phyloP scores from a whole-genome alignment of 139 green algal genomes.

The Limnomonas spitsbergensis region DNA sequence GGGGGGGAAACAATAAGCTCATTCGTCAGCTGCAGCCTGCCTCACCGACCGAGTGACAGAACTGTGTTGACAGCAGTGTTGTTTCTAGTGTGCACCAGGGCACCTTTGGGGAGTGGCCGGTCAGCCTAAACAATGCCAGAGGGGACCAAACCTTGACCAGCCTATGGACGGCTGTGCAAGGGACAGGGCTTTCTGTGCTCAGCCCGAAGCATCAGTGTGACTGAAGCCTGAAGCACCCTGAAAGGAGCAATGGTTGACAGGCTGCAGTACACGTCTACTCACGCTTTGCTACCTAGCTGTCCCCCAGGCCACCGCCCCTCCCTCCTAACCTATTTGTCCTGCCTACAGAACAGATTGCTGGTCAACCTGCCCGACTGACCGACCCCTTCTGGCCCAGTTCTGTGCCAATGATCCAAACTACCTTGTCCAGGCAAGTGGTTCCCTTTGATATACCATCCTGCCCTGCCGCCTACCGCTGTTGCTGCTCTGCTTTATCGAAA shows the following conservation, averaged over 20 bases:
- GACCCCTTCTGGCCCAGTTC: constrained; percentile 95
- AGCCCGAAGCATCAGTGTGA: no score
- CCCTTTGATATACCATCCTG: no score
- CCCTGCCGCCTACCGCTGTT: no score
- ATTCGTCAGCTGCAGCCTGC: neutral
- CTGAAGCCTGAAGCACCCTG: neutral
- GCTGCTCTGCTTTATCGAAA: no score
- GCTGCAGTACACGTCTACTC: neutral
- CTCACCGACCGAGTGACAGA: neutral
- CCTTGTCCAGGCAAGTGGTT: no score
- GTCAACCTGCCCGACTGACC: constrained; percentile 44
- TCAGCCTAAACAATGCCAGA: no score
- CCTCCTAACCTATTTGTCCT: neutral
- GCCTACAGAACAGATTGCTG: neutral
- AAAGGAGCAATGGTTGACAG: neutral
- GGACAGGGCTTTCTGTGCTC: no score
- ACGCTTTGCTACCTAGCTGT: neutral
- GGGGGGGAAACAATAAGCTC: neutral
- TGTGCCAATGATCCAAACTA: constrained; percentile 91
- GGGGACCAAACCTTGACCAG: no score
- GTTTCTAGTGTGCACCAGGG: neutral
- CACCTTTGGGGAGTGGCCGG: neutral
- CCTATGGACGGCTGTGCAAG: no score
- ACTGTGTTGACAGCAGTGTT: neutral
- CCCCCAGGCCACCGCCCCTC: no score